These are phyloP conservation scores for Trichoderma sp. DNA, from an alignment of 2,329 filamentous ascomycete species.

Conservation along the genomic window DNA sequence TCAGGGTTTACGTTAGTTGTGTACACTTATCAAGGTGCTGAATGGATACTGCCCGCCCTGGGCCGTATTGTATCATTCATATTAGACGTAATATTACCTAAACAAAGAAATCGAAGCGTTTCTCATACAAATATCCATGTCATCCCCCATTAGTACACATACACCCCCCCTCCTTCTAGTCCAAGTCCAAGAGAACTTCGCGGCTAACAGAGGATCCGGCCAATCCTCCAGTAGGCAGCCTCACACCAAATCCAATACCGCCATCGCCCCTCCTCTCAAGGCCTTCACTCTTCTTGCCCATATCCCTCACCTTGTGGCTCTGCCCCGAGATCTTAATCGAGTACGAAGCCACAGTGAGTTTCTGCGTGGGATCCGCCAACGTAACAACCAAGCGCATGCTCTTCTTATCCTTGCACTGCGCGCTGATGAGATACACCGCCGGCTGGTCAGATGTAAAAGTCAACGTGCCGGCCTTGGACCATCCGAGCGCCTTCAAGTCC, in stretches of 20 bases:
- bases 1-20: neutral
- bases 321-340: constrained; percentile 12
- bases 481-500: constrained; percentile 21
- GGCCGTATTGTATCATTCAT: neutral
- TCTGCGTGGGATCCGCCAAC: constrained; percentile 25
- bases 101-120: neutral
- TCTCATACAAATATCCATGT: neutral
- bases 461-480: constrained; percentile 22
- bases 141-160: neutral
- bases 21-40: neutral
- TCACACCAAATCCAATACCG: constrained; percentile 14
- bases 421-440: constrained; percentile 21
- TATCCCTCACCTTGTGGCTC: neutral
- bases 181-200: constrained; percentile 13
- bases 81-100: neutral
- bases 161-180: neutral
- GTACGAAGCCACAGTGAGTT: constrained; percentile 15
- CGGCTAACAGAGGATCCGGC: constrained; percentile 23
- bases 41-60: neutral
- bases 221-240: constrained; percentile 22
- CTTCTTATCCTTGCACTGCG: constrained; percentile 5
- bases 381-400: constrained; percentile 18
- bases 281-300: neutral
- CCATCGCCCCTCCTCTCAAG: neutral
- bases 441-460: constrained; percentile 22